phyloP scores from a whole-genome alignment of 345 rosid species.

The Pistacia integerrima region DNA sequence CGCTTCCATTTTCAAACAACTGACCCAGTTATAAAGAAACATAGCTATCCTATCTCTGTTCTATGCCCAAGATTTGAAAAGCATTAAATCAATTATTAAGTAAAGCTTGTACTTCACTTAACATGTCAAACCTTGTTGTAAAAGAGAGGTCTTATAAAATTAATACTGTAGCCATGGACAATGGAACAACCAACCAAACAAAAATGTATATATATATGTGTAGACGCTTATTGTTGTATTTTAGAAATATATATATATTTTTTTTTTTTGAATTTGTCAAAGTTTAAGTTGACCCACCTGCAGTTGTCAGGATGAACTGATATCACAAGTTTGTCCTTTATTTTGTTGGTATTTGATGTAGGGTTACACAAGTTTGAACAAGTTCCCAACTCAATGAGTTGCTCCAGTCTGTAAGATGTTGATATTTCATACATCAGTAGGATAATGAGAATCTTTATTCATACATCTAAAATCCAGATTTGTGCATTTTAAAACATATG shows the following conservation, averaged over 20 bases:
- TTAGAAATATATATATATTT: not conserved
- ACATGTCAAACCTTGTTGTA: too few species aligned
- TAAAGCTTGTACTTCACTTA: too few species aligned
- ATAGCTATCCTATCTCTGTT: too few species aligned
- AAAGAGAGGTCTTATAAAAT: too few species aligned
- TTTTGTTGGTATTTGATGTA: conserved; percentile 9
- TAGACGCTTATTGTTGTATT: not conserved
- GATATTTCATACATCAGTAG: not conserved
- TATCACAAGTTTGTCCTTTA: not conserved
- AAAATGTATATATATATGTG: not conserved
- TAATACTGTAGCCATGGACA: not conserved
- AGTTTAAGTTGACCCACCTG: conserved; percentile 3
- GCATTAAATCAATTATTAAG: too few species aligned
- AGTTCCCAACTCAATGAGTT: not conserved
- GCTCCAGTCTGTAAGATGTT: not conserved
- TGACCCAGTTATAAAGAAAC: not conserved
- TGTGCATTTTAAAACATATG: too few species aligned
- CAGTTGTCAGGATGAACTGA: not conserved
- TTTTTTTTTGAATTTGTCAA: not conserved
- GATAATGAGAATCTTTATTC: conserved; percentile 5
- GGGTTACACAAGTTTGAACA: not conserved
- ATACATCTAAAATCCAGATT: not conserved
- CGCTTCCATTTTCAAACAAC: not conserved
- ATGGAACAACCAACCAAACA: not conserved
- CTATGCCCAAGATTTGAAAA: too few species aligned